These are phyloP conservation scores for Astragalus glycyphyllos DNA, from an alignment of 306 rosid genomes.

Conservation along the genomic window DNA sequence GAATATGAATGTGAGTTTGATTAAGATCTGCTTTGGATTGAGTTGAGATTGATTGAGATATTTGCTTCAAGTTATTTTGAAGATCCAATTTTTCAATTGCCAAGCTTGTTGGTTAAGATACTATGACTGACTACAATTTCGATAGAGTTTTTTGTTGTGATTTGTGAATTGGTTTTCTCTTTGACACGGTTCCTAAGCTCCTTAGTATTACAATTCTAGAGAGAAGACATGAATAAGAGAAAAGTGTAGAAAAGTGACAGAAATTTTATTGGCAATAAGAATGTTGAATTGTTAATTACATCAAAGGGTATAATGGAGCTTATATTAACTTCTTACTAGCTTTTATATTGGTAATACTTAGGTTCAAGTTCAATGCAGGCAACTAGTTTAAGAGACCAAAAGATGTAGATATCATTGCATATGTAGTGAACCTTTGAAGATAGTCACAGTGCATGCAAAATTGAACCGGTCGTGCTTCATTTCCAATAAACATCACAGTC, in stretches of 20 bases:
- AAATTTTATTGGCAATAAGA: too few species aligned
- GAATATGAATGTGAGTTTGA: constrained; percentile 21
- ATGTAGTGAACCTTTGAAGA: constrained; percentile 1
- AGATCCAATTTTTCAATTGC: constrained; percentile 27
- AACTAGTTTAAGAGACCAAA: background rate
- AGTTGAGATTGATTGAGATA: constrained; percentile 38
- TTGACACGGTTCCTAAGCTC: background rate
- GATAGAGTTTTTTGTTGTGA: background rate
- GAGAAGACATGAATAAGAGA: too few species aligned
- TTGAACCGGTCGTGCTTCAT: constrained; percentile 14
- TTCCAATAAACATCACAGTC: background rate
- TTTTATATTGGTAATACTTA: too few species aligned
- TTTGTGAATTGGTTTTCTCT: constrained; percentile 3
- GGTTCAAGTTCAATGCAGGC: background rate
- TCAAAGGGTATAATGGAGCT: too few species aligned
- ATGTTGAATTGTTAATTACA: too few species aligned
- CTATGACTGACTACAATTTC: background rate
- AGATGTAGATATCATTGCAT: background rate
- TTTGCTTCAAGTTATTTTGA: constrained; percentile 26
- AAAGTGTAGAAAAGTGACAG: too few species aligned
- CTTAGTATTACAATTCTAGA: background rate
- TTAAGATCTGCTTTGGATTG: constrained; percentile 47
- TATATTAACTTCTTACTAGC: too few species aligned
- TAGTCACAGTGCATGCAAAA: background rate
- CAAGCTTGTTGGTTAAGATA: constrained; percentile 21